Base-by-base conservation (phyloP, 2,329 filamentous ascomycete species). In the Acephala macrosclerotiorum region DNA sequence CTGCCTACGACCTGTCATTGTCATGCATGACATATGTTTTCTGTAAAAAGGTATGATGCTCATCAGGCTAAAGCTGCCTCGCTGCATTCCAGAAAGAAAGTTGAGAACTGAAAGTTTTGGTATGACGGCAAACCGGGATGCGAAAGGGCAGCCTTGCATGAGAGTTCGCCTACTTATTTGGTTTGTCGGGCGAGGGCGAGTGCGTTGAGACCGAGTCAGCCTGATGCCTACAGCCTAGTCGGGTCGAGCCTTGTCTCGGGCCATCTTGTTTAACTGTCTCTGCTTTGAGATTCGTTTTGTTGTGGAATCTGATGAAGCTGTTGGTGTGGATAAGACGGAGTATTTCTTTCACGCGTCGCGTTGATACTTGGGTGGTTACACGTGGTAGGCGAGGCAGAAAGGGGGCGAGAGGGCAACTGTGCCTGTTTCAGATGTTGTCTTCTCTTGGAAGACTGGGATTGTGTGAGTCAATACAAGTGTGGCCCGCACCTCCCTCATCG, bases 321-420 rank as follows among this genome's bases (percentile, higher is more conserved):
- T 40, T 42, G 45, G 45, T 25, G 20, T 49, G 45, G 20, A 49
- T 49, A 49, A 49, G 45, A 49, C 45, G 45, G 45, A 49, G n/a
- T 7, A 11, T 20, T 26, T 49, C 14, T 49, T n/a, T n/a, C 16
- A 11, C 11, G 22, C 29, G 9, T 33, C 9, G 29, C 29, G 4
- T 33, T 9, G 29, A 33, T n/a, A 33, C 29, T 33, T 33, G 29
- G n/a, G 29, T 33, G 29, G 29, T 49, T 26, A 49, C 22, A 49
- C 22, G 45, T 22, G 45, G 45, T 22, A 22, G 45, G 45, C 45
- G 45, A 49, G 45, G 40, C 40, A 42, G 40, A 42, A 42, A 42
- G 9, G n/a, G n/a, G 40, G 40, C n/a, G n/a, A 16, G 11, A 42
- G 18, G 40, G 40, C 29, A 9, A 33, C 38, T 22, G 45, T 49